Conservation (phyloP, 495 filamentous ascomycete species). For the Glutinoglossum americanum region DNA sequence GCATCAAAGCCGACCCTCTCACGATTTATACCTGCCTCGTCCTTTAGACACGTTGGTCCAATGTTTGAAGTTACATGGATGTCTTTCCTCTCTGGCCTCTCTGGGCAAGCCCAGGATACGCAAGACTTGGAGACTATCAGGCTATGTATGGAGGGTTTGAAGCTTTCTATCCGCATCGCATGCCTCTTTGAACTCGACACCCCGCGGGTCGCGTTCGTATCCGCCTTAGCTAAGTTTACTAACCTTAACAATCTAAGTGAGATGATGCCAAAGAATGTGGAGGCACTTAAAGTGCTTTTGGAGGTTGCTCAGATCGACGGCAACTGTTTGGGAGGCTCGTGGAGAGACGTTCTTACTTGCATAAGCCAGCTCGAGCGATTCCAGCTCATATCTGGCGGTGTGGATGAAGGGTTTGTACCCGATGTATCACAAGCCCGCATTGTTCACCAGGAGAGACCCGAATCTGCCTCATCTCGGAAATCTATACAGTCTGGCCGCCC, state of each 20-base stretch:
- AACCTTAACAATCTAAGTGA: conserved; percentile 89
- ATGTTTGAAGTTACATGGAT: conserved; percentile 99
- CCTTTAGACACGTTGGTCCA: conserved; percentile 80
- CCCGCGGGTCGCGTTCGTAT: conserved; percentile 81
- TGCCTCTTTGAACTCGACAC: conserved; percentile 86
- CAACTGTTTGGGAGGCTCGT: conserved; percentile 69
- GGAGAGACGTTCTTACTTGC: conserved; percentile 88
- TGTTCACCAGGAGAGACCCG: conserved; percentile 28
- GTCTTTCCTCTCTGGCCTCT: conserved; percentile 88
- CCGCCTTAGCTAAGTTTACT: conserved; percentile 77
- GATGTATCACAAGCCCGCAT: conserved; percentile 77
- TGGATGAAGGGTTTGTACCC: conserved; percentile 77
- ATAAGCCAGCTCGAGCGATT: conserved; percentile 90
- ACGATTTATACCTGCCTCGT: conserved; percentile 78
- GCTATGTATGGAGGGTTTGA: conserved; percentile 86
- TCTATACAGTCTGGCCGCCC: conserved; percentile 39
- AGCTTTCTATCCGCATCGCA: conserved; percentile 73
- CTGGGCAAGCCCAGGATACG: conserved; percentile 74
- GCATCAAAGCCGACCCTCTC: conserved; percentile 42
- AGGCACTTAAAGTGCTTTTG: conserved; percentile 73
- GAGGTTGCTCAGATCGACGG: conserved; percentile 86
- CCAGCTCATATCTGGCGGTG: conserved; percentile 82
- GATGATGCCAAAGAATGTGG: conserved; percentile 90
- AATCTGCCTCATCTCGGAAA: conserved; percentile 33
- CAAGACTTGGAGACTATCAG: conserved; percentile 79